Evolutionary conservation across 1,139 yeast species (phyloP), one percentile per base, ranked within the genome.

Genomic region (Barnettozyma hawaiiensis): DNA sequence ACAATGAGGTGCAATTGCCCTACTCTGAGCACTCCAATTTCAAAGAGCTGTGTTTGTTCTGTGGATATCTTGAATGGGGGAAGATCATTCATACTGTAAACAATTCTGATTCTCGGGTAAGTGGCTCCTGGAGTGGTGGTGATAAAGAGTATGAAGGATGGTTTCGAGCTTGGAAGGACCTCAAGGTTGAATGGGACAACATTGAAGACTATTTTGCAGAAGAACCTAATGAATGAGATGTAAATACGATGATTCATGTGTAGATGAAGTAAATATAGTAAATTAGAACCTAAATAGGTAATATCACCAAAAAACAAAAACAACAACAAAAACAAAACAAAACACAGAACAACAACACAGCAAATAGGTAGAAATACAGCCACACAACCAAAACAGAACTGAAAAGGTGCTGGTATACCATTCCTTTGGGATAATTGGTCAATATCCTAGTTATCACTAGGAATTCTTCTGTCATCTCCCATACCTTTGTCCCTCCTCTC

Each of bases 11-110:
- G 2, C 26, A 16, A 12, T 73, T 90, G 0, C 97, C 97, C 0
- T 92, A 92, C 57, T 83, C 95, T 55, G 98, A 92, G 59, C 98
- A 92, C 64, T 87, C 96, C 12, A 85, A 95, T 41, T 90, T 80
- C 56, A 67, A 85, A 37, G 97, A 92, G 56, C 68, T 92, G 39
- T 70, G 81, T 8, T 71, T 73, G 48, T 85, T 90, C 57, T 75
- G 81, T 28, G 65, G 73, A 2, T 65, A 71, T 29, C 58, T 85
- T 41, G 63, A 71, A 9, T 71, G 77, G 48, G 64, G 65, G 1
- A 57, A 70, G 37, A 74, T 87, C 12, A 77, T 87, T 9, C 95
- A 97, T 0, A 92, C 97, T 0, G 98, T 92, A 1, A 81, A 81
- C 54, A 67, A 72, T 21, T 22, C 26, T 14, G 35, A 19, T 3